phyloP scores from a whole-genome alignment of 2,329 filamentous ascomycete species.

The Claviceps maximensis region DNA sequence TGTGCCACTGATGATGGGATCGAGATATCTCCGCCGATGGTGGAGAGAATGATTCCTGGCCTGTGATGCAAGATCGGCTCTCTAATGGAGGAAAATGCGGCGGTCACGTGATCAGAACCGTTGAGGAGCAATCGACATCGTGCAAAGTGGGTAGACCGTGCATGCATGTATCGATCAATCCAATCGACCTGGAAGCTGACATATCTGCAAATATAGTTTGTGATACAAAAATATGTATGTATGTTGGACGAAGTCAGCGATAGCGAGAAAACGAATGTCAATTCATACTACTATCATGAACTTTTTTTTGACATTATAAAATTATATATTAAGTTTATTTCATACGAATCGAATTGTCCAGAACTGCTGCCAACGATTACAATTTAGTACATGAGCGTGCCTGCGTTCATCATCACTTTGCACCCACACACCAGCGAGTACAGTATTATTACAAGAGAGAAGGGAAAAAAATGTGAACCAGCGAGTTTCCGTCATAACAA shows the following conservation, averaged over 20 bases:
- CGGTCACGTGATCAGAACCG: background rate
- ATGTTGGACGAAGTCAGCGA: background rate
- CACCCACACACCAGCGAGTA: background rate
- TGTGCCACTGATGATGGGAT: background rate
- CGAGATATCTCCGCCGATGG: background rate
- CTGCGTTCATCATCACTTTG: slow-evolving; percentile 1
- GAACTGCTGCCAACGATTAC: background rate
- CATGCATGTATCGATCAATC: too few relatives aligned
- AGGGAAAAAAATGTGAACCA: background rate
- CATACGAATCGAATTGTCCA: background rate
- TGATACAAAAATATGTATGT: too few relatives aligned
- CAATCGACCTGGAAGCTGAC: too few relatives aligned
- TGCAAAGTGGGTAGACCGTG: too few relatives aligned
- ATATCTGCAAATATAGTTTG: too few relatives aligned
- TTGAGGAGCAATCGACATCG: background rate
- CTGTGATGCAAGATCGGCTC: background rate
- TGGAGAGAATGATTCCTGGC: background rate
- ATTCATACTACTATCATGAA: background rate
- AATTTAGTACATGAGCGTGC: background rate
- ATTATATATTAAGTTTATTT: background rate
- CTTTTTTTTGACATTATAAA: background rate
- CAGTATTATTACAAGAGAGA: slow-evolving; percentile 1
- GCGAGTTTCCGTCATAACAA: background rate
- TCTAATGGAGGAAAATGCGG: background rate
- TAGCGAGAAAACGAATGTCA: background rate